Evolutionary conservation across 2,329 filamentous ascomycete genomes (phyloP), one percentile per base, ranked within the genome.

Genomic region (Corniculantispora saksenae): DNA sequence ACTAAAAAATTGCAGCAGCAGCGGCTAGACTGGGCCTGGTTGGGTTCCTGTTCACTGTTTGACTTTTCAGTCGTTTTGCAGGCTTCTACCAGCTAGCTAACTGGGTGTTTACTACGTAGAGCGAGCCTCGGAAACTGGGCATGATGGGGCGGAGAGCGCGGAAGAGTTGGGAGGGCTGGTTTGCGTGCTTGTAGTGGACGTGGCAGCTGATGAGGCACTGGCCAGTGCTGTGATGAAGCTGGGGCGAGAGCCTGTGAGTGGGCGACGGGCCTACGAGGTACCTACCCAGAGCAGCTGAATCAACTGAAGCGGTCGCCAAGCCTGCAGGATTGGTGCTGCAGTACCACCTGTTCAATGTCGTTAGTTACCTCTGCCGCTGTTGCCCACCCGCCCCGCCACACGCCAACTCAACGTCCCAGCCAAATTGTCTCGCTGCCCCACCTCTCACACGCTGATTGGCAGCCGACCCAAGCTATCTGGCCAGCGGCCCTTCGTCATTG

Each of bases 401-500:
- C 25, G 23, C 48, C 23, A 51, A 3, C 27, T 8, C 3, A 35
- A 35, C 29, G 17, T 13, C 21, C 9, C 3, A 2, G 47, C 51
- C 51, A 38, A 40, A n/a, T n/a, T n/a, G n/a, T 15, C 53, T 55
- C 19, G 60, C 21, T 40, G 50, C 56, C 56, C 56, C 56, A 59
- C 56, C 55, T 58, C 55, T 43, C 51, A 23, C 27, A n/a, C 19
- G 51, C 51, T 55, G 51, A 55, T 55, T 55, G 29, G 51, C 51
- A 35, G 51, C 51, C 32, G 12, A 15, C 51, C 9, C 23, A 13
- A 60, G n/a, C 57, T 60, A 50, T 45, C 45, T 32, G 12, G 13
- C 15, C 21, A 25, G 54, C 21, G 54, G n/a, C 51, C 15, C 51
- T 48, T 57, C 61, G 61, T 63, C 61, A 63, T 63, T 47, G 60